Base-by-base conservation (phyloP, 208 protist species). In the Lotmaria passim region DNA sequence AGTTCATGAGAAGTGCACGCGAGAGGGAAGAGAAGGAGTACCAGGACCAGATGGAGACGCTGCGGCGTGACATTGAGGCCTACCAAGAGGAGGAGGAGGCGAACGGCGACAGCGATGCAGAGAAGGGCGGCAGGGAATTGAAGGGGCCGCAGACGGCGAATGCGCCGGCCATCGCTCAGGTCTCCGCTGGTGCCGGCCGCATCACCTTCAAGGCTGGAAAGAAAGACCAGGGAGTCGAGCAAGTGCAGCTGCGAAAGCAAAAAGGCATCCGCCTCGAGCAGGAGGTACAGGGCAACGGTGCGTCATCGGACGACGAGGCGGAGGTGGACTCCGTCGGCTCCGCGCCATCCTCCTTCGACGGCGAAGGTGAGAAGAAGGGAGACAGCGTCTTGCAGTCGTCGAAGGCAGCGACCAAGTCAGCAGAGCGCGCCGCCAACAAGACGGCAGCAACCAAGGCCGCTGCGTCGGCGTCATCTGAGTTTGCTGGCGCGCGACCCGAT, bases 1-100 rank as follows among this genome's bases (percentile, higher is more conserved):
- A 90, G 63, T 96, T 97, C 73, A 97, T 95, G 91, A 90, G 93
- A 68, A 71, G 78, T 11, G 87, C 93, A 3, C 85, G 64, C 3
- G 81, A 91, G 55, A 73, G 91, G 0, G 79, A 90, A 65, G 75
- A 88, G 47, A 87, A 82, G 59, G 79, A 76, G 14, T 86, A 90
- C 56, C 60, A 44, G 24, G 83, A 89, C 11, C 68, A 91, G 31
- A 50, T 96, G 36, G 70, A 87, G 7, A 33, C 67, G 19, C 71
- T 93, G 39, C 53, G 76, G 57, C 73, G 82, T 26, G 86, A 91
- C 48, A 86, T 93, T 50, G 71, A 69, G 28, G 75, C 71, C 5
- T 66, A 89, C 33, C 71, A 82, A 34, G 36, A 39, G 26, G 69
- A 79, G 17, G 70, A 81, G 56, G 33, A 69, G 21, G 56, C 33